phyloP scores from a whole-genome alignment of 257 asterid species.

The Scutellaria barbata region DNA sequence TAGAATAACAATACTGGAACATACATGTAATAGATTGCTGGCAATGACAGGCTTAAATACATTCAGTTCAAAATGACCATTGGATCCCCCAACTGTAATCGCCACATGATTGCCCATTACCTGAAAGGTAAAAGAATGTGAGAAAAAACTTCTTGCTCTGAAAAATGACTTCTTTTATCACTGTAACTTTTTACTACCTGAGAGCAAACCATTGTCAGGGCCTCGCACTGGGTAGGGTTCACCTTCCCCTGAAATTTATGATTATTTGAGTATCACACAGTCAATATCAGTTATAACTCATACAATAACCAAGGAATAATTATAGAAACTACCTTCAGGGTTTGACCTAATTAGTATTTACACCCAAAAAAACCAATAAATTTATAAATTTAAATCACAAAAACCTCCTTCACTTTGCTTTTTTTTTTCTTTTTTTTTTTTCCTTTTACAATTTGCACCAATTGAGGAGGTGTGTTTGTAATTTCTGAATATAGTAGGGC shows the following conservation, averaged over 20 bases:
- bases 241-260: slow-evolving; percentile 83
- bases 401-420: too few species aligned
- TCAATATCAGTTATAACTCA: slow-evolving; percentile 10
- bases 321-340: background rate
- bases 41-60: slow-evolving; percentile 97
- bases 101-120: slow-evolving; percentile 96
- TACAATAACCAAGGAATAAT: background rate
- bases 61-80: slow-evolving; percentile 94
- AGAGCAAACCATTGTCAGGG: slow-evolving; percentile 97
- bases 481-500: too few species aligned
- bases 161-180: slow-evolving; percentile 21
- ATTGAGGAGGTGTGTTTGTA: too few species aligned
- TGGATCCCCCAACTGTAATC: slow-evolving; percentile 89
- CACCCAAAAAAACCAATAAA: too few species aligned
- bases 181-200: slow-evolving; percentile 59
- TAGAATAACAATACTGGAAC: slow-evolving; percentile 33
- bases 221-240: slow-evolving; percentile 98
- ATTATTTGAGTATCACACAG: slow-evolving; percentile 26
- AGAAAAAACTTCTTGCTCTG: slow-evolving; percentile 12
- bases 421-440: too few species aligned
- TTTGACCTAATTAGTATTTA: background rate
- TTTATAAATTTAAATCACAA: too few species aligned
- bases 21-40: slow-evolving; percentile 84
- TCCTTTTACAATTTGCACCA: too few species aligned
- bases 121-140: slow-evolving; percentile 41